Evolutionary conservation across 129 eudicot species (phyloP).

Genomic region (Saussurea involucrata): DNA sequence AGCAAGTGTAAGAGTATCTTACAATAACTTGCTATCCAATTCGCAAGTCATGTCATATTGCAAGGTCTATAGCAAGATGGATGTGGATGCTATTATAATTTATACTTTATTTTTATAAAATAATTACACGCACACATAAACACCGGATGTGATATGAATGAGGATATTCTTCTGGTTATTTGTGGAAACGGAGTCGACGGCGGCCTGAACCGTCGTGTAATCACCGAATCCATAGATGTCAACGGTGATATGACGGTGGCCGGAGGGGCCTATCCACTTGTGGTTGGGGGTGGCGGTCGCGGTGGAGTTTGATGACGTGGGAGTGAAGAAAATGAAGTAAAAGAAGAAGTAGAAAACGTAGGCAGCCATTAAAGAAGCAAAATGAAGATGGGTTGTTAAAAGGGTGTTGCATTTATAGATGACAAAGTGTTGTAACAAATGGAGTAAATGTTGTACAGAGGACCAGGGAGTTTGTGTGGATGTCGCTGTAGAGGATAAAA

Average conservation of each 20-base stretch:
- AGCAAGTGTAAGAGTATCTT: too few species aligned
- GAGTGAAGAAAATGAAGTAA: constrained; percentile 4
- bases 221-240: constrained; percentile 65
- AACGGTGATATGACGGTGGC: constrained; percentile 62
- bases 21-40: too few species aligned
- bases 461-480: constrained; percentile 1
- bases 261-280: constrained; percentile 86
- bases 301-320: constrained; percentile 23
- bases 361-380: constrained; percentile 28
- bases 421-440: constrained; percentile 1
- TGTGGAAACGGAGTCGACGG: constrained; percentile 66
- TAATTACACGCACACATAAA: constrained; percentile 52
- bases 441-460: constrained; percentile 18
- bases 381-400: constrained; percentile 19
- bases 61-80: too few species aligned
- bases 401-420: constrained; percentile 17
- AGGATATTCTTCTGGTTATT: constrained; percentile 60
- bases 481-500: constrained; percentile 1
- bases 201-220: constrained; percentile 69
- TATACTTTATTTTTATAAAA: neutral
- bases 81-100: too few species aligned
- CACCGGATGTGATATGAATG: constrained; percentile 64
- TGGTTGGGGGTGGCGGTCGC: constrained; percentile 37
- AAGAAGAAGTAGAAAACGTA: constrained; percentile 13
- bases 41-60: too few species aligned